Base-by-base conservation (phyloP, 441 rosid species). In the Erodium trifolium region DNA sequence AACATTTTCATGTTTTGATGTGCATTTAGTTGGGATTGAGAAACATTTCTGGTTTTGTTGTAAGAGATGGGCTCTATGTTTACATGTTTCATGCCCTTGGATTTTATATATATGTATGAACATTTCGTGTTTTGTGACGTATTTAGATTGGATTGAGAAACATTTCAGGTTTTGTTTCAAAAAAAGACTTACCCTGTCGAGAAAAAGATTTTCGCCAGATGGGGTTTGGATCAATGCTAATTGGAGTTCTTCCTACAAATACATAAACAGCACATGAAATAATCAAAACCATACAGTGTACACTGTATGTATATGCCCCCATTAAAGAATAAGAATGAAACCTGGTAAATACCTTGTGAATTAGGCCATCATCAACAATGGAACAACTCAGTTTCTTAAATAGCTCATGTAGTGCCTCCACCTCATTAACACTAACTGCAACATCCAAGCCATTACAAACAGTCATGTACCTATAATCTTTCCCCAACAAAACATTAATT, bases 161-260 rank as follows among this genome's bases (percentile, higher is more conserved):
- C 27, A 23, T 23, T 23, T 23, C 27, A 23, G 27, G 27, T 23
- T 23, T 2, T 23, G 27, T 23, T 45, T 13, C 51, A 45, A 9
- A 45, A 11, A 45, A 9, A 45, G 9, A 9, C 55, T 47, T 47
- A 47, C 55, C 55, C 55, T 1, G 14, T 88, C 97, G 35, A 88
- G 78, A 78, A 92, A 89, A 49, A 92, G 88, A 78, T 85, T 86
- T 81, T 86, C 88, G 45, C 88, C 82, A 10, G 18, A 43, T n/a
- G 85, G 76, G 73, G 86, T 73, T 67, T 82, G 76, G 69, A 88
- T 79, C 29, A 91, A 69, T 11, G 97, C 97, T 43, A 92, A 51
- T 27, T 78, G 82, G 74, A 91, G 96, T 73, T 91, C 55, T 47
- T 47, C 55, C 55, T 47, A 12, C 16, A 47, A 47, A 6, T 45